Conservation (phyloP, 352 stramenopile genomes). For the Pythium aphanidermatum region DNA sequence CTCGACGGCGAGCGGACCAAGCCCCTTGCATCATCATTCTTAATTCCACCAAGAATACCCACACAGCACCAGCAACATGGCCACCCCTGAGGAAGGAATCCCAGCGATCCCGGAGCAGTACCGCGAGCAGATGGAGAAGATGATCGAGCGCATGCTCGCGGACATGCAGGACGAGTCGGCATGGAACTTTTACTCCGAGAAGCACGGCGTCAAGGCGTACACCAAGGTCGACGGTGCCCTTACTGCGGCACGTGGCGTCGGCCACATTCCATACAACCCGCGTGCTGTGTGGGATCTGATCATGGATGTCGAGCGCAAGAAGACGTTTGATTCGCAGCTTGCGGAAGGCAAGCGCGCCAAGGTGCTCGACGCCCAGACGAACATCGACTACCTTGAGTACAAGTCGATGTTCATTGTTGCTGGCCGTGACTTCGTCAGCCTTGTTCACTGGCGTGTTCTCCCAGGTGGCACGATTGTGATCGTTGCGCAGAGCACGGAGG, state of each 20-base stretch:
- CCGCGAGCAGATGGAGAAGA: slow-evolving; percentile 44
- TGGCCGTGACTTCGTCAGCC: slow-evolving; percentile 62
- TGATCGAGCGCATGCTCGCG: slow-evolving; percentile 41
- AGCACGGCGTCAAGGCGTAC: slow-evolving; percentile 57
- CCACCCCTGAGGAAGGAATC: slow-evolving; percentile 29
- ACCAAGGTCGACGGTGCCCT: slow-evolving; percentile 59
- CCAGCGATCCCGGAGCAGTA: slow-evolving; percentile 40
- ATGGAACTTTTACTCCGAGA: slow-evolving; percentile 64
- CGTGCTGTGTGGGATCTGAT: slow-evolving; percentile 44
- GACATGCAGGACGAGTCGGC: slow-evolving; percentile 46
- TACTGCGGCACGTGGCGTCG: slow-evolving; percentile 46
- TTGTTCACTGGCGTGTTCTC: slow-evolving; percentile 63
- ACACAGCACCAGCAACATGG: slow-evolving; percentile 1
- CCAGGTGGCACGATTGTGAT: slow-evolving; percentile 50
- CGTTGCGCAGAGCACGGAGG: slow-evolving; percentile 52
- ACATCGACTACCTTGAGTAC: slow-evolving; percentile 69
- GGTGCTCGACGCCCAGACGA: slow-evolving; percentile 48
- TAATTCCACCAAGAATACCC: neutral
- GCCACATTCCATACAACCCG: slow-evolving; percentile 44
- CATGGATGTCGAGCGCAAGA: slow-evolving; percentile 37
- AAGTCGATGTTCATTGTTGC: slow-evolving; percentile 67
- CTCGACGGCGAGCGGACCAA: too few species aligned
- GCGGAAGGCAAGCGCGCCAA: slow-evolving; percentile 34
- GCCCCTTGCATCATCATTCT: too few species aligned
- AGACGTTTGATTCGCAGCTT: slow-evolving; percentile 52